Evolutionary conservation across 2,329 filamentous ascomycete species (phyloP).

Genomic region (Xylaria sp.): DNA sequence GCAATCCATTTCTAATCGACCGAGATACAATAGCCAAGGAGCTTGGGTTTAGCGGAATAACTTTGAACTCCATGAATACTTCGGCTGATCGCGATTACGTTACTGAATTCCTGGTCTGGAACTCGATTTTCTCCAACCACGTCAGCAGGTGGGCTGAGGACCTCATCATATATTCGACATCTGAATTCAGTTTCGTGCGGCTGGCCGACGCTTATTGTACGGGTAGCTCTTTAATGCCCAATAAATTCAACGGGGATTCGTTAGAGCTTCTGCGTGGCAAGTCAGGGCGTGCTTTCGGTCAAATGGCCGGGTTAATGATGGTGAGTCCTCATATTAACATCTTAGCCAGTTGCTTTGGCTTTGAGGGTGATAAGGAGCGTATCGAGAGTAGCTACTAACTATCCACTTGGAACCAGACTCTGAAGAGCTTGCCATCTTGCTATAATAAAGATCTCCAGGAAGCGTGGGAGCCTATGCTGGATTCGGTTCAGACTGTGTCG

Average conservation of each 20-base stretch:
- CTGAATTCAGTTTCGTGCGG: conserved; percentile 80
- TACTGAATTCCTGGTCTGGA: conserved; percentile 84
- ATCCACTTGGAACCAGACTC: conserved; percentile 52
- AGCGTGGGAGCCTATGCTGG: conserved; percentile 83
- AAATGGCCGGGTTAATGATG: conserved; percentile 74
- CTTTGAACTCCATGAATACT: conserved; percentile 77
- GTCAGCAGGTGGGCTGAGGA: conserved; percentile 86
- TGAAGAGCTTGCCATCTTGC: conserved; percentile 72
- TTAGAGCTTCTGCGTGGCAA: conserved; percentile 80
- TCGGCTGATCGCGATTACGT: conserved; percentile 85
- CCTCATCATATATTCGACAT: conserved; percentile 81
- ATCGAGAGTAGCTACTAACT: conserved; percentile 48
- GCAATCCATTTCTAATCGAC: conserved; percentile 80
- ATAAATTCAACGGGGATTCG: conserved; percentile 72
- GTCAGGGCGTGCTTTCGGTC: conserved; percentile 79
- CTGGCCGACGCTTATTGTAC: conserved; percentile 83
- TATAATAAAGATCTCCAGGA: conserved; percentile 91
- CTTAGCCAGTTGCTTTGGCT: conserved; percentile 36
- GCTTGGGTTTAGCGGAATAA: conserved; percentile 74
- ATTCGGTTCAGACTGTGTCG: conserved; percentile 81
- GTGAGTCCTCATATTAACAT: conserved; percentile 42
- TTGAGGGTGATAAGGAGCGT: conserved; percentile 41
- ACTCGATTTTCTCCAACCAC: conserved; percentile 80
- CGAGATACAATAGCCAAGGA: conserved; percentile 77
- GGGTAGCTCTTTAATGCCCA: conserved; percentile 43